Conservation (phyloP, 1,284 basidiomycete species). For the Austroboletus niveus region DNA sequence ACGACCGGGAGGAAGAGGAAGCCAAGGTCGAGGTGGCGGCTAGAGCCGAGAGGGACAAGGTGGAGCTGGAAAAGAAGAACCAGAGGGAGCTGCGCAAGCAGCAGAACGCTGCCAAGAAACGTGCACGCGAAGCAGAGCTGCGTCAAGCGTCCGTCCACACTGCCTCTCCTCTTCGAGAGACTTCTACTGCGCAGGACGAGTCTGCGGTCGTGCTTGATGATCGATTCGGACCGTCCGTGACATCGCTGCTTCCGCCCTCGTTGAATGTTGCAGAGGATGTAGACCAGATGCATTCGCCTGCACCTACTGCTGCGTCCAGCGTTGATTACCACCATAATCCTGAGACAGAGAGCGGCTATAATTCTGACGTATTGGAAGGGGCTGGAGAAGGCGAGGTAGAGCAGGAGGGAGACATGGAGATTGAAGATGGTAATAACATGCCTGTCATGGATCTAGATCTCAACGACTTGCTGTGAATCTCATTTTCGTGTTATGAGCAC, state of each 20-base stretch:
- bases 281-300: constrained; percentile 45
- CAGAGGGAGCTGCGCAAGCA: constrained; percentile 50
- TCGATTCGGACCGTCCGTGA: constrained; percentile 25
- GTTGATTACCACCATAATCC: constrained; percentile 37
- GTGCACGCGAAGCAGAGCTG: constrained; percentile 38
- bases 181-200: constrained; percentile 25
- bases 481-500: not conserved
- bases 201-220: constrained; percentile 15
- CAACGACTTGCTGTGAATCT: constrained; percentile 22
- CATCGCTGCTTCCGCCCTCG: constrained; percentile 23
- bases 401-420: constrained; percentile 25
- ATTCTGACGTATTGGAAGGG: constrained; percentile 40
- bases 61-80: constrained; percentile 48
- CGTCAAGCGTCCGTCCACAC: constrained; percentile 24
- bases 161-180: constrained; percentile 30
- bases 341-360: constrained; percentile 48
- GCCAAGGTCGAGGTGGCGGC: constrained; percentile 43
- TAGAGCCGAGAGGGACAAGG: constrained; percentile 40
- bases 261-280: constrained; percentile 20
- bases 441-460: constrained; percentile 31
- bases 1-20: constrained; percentile 65
- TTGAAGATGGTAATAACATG: constrained; percentile 25
- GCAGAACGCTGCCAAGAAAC: constrained; percentile 52
- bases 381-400: constrained; percentile 29
- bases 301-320: constrained; percentile 48